Evolutionary conservation across 2,329 filamentous ascomycete species (phyloP).

Genomic region (Zymoseptoria brevis): DNA sequence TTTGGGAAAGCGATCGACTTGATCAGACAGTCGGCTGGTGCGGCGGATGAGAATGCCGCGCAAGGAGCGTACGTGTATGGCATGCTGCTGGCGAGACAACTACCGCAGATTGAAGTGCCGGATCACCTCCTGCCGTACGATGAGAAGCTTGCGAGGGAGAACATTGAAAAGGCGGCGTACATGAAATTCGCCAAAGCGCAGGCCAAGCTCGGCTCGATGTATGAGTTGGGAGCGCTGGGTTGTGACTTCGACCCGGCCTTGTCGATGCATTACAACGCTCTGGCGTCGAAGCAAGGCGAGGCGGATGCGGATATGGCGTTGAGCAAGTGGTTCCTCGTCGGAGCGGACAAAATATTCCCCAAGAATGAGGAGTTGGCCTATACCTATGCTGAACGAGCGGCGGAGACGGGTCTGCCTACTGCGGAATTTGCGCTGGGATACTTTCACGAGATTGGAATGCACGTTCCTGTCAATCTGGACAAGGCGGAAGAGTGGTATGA

Average conservation of each 20-base stretch:
- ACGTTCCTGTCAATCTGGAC: conserved; percentile 71
- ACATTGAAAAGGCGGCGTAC: conserved; percentile 94
- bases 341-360: conserved; percentile 81
- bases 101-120: conserved; percentile 83
- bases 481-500: conserved; percentile 87
- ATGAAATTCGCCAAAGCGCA: conserved; percentile 94
- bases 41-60: conserved; percentile 89
- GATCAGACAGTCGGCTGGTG: conserved; percentile 74
- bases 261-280: conserved; percentile 89
- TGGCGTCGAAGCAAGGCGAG: conserved; percentile 86
- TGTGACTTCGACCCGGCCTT: conserved; percentile 92
- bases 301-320: conserved; percentile 91
- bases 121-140: conserved; percentile 63
- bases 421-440: conserved; percentile 97
- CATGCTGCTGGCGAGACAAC: conserved; percentile 83
- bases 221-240: conserved; percentile 85
- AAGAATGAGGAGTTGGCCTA: conserved; percentile 95
- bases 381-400: conserved; percentile 81
- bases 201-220: conserved; percentile 92
- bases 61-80: conserved; percentile 86
- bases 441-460: conserved; percentile 94
- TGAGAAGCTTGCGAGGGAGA: conserved; percentile 65
- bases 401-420: conserved; percentile 70
- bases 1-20: conserved; percentile 69
- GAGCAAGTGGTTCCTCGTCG: conserved; percentile 97